Conservation (phyloP, 345 rosid species). For the Melaleuca alternifolia region DNA sequence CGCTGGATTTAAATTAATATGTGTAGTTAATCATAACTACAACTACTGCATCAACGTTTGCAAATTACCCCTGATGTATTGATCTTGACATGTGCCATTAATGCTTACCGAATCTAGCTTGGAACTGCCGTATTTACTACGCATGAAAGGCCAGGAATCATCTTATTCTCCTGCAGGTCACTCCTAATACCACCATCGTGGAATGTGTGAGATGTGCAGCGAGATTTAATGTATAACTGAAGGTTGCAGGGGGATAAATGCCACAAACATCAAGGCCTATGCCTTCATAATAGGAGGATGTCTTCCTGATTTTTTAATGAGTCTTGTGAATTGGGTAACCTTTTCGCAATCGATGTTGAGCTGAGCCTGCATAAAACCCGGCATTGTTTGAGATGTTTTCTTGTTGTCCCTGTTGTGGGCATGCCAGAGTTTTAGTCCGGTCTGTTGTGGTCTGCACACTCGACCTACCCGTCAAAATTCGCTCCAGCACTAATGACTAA, state of each 20-base stretch:
- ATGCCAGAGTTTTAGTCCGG: neutral
- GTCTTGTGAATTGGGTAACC: neutral
- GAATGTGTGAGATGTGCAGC: neutral
- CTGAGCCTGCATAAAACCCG: neutral
- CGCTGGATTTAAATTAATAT: neutral
- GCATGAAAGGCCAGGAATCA: neutral
- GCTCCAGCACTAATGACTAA: neutral
- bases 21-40: neutral
- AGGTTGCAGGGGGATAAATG: neutral
- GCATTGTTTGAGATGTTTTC: neutral
- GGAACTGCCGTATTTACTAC: neutral
- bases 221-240: neutral
- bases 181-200: neutral
- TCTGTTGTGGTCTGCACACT: neutral
- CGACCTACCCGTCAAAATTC: neutral
- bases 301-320: neutral
- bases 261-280: neutral
- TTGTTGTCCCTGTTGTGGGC: neutral
- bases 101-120: neutral
- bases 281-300: neutral
- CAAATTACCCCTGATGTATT: neutral
- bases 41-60: neutral
- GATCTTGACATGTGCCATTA: neutral
- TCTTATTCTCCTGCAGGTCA: neutral
- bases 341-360: neutral